A percentile compares a stretch with the other conserved stretches of the same genome.
These are phyloP conservation scores for Talaromyces sp. DNA, from an alignment of 2,329 filamentous ascomycete genomes.

Conservation along the genomic window DNA sequence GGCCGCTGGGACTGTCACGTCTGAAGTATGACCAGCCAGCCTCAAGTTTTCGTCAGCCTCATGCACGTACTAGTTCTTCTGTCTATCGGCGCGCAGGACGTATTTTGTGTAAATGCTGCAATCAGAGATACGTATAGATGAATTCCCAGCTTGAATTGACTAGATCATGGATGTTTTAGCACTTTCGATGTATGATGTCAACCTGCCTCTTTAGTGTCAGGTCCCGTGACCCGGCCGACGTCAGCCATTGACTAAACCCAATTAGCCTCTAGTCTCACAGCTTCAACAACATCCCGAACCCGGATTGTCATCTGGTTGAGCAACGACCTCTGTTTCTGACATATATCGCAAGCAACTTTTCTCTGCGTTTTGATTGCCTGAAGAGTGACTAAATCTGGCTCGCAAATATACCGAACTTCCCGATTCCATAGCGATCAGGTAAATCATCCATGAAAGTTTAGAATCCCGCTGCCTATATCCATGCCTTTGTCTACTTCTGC, in stretches of 20 bases:
- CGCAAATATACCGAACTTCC: background rate
- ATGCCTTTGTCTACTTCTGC: background rate
- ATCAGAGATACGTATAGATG: too few relatives aligned
- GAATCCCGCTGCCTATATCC: constrained; percentile 8
- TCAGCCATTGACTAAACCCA: background rate
- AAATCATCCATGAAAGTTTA: background rate
- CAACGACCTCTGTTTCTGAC: background rate
- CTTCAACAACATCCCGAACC: constrained; percentile 4
- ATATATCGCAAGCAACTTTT: background rate
- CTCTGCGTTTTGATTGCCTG: background rate
- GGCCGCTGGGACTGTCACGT: background rate
- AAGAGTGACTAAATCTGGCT: background rate
- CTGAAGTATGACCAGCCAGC: background rate
- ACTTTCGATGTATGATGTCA: constrained; percentile 15
- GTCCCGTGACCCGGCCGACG: constrained; percentile 6
- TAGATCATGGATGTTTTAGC: background rate
- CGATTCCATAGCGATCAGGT: background rate
- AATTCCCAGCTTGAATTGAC: background rate
- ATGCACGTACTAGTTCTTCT: background rate
- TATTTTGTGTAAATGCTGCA: background rate
- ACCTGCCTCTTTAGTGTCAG: constrained; percentile 8
- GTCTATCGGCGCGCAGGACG: background rate
- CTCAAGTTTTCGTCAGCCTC: background rate
- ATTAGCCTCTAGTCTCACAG: constrained; percentile 3
- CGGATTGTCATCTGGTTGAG: background rate